Base-by-base conservation (phyloP, 2,329 filamentous ascomycete genomes). In the Parafenestella ontariensis region DNA sequence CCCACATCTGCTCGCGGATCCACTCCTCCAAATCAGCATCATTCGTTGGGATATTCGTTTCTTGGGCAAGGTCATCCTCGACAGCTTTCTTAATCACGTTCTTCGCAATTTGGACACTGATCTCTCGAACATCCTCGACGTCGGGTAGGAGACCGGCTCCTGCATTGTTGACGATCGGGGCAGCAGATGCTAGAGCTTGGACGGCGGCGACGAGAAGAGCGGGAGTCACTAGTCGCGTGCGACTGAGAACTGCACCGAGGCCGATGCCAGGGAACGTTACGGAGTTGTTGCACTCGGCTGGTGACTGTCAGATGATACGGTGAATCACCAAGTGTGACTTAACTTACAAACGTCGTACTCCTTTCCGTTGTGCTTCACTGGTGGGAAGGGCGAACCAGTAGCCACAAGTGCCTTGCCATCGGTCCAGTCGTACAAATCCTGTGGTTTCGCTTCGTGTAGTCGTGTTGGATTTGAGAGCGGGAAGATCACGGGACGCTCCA, bases 211-310 rank as follows among this genome's bases (percentile, higher is more conserved):
- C 89, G 11, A 96, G 85, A 86, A 96, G 93, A 58, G 85, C 84
- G 57, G 93, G 87, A 0, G 89, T 89, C 24, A 96, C 76, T 0
- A 87, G 81, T 11, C 79, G 82, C 2, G 89, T 82, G 13, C 90
- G 86, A 23, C 83, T 87, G 1, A 96, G 83, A 0, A 96, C 85
- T 7, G 85, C 85, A 10, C 91, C 92, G 1, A 96, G 86, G 0
- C 91, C 92, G 54, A 96, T 94, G 0, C 91, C 91, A 0, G 92
- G 92, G 74, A 96, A 96, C 15, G 89, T 89, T 29, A 90, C 90
- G 0, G 87, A 89, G 77, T 96, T 96, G 78, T 96, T 96, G 78
- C 92, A 96, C 75, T 96, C 92, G 21, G 91, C 91, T 68, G 83
- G 10, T 20, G 4, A 15, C 13, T n/a, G 40, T 65, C 37, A 68